Conservation (phyloP, 2,329 filamentous ascomycete genomes). For the Waltergamsia citrina region DNA sequence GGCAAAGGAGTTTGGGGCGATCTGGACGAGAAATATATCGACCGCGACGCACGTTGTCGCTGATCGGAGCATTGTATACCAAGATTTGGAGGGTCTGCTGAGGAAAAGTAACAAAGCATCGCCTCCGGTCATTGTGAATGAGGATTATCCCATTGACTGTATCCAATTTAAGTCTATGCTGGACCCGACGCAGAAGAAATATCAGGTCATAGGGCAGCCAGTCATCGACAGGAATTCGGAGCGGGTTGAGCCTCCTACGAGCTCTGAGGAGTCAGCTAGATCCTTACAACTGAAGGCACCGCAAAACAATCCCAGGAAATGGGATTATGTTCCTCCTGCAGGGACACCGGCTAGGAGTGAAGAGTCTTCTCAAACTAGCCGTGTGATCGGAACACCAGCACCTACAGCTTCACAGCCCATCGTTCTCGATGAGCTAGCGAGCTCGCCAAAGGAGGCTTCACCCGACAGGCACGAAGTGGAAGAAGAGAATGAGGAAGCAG, state of each 20-base stretch:
- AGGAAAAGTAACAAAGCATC: slow-evolving; percentile 5
- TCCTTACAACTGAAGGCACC: slow-evolving; percentile 41
- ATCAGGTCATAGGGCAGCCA: slow-evolving; percentile 44
- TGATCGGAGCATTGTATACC: slow-evolving; percentile 57
- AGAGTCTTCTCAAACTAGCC: slow-evolving; percentile 14
- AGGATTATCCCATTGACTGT: slow-evolving; percentile 61
- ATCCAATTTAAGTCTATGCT: slow-evolving; percentile 48
- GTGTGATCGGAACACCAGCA: slow-evolving; percentile 9
- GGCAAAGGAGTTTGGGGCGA: slow-evolving; percentile 65
- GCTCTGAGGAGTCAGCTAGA: slow-evolving; percentile 11
- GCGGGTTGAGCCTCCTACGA: slow-evolving; percentile 3
- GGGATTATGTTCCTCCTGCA: slow-evolving; percentile 25
- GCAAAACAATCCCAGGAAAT: slow-evolving; percentile 22
- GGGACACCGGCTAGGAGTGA: slow-evolving; percentile 25
- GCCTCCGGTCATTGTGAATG: slow-evolving; percentile 53
- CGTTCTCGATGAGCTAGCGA: slow-evolving; percentile 5
- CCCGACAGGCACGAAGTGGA: not conserved
- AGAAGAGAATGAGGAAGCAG: not conserved
- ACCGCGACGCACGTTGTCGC: slow-evolving; percentile 71
- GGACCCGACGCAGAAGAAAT: slow-evolving; percentile 49
- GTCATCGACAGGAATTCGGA: slow-evolving; percentile 2
- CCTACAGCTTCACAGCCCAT: slow-evolving; percentile 14
- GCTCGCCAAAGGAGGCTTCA: not conserved
- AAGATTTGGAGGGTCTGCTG: slow-evolving; percentile 43
- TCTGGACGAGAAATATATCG: slow-evolving; percentile 51